Conservation (phyloP, 345 rosid genomes). For the thale cress (Arabidopsis thaliana) region DNA sequence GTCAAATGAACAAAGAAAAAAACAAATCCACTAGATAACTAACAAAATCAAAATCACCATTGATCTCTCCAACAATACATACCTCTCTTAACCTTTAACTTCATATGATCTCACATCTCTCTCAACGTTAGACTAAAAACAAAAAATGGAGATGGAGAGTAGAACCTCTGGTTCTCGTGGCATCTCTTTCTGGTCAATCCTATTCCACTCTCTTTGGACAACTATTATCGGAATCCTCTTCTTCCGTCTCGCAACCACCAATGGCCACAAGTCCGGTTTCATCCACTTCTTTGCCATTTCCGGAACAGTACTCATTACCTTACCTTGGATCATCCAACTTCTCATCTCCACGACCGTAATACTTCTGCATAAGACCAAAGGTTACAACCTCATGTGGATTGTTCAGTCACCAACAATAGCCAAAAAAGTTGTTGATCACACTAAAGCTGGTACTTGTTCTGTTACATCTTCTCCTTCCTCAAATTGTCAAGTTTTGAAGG, state of each 20-base stretch:
- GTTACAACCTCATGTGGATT: background rate
- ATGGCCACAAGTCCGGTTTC: background rate
- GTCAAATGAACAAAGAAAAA: background rate
- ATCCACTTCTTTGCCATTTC: background rate
- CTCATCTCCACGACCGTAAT: background rate
- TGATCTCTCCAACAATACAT: background rate
- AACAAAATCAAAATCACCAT: background rate
- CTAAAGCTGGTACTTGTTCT: background rate
- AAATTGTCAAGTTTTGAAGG: background rate
- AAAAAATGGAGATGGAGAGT: background rate
- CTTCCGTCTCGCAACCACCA: background rate
- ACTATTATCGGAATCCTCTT: background rate
- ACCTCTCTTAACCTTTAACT: background rate
- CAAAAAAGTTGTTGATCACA: background rate
- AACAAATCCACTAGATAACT: background rate
- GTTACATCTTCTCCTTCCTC: background rate
- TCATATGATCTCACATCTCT: background rate
- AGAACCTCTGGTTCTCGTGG: background rate
- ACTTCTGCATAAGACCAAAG: background rate
- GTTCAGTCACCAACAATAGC: slow-evolving; percentile 8
- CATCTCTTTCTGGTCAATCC: background rate
- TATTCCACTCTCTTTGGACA: background rate
- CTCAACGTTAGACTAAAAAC: background rate
- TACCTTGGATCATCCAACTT: background rate
- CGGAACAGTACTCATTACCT: background rate